phyloP scores from a whole-genome alignment of 2,329 filamentous ascomycete species.

The Colletotrichum agaves region DNA sequence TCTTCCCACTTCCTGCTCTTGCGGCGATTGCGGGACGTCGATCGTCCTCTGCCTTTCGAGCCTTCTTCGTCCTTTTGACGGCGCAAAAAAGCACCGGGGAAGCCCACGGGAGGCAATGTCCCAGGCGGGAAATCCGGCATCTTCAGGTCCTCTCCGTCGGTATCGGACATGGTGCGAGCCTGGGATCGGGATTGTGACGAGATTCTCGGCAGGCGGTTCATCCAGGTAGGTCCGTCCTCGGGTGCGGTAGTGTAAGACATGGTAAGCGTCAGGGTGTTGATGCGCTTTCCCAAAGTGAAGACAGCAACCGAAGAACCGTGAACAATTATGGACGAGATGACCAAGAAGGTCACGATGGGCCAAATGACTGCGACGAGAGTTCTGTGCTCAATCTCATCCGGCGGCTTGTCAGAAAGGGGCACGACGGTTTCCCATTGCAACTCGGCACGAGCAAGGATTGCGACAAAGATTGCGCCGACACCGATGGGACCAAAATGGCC shows the following conservation, averaged over 20 bases:
- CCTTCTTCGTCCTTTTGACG: slow-evolving; percentile 82
- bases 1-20: slow-evolving; percentile 76
- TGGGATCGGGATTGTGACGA: slow-evolving; percentile 79
- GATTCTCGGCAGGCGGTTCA: slow-evolving; percentile 86
- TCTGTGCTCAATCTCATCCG: slow-evolving; percentile 66
- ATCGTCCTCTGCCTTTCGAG: slow-evolving; percentile 53
- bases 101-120: slow-evolving; percentile 75
- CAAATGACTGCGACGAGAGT: slow-evolving; percentile 87
- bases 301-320: slow-evolving; percentile 99
- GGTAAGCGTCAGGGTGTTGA: slow-evolving; percentile 94
- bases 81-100: slow-evolving; percentile 82
- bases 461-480: slow-evolving; percentile 95
- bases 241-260: slow-evolving; percentile 95
- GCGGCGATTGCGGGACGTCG: slow-evolving; percentile 69
- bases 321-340: slow-evolving; percentile 92
- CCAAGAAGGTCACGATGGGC: slow-evolving; percentile 94
- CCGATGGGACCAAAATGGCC: slow-evolving; percentile 98
- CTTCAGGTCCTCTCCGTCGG: slow-evolving; percentile 74
- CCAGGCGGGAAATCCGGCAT: slow-evolving; percentile 72
- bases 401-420: slow-evolving; percentile 73
- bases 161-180: slow-evolving; percentile 84
- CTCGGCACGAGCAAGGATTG: slow-evolving; percentile 92
- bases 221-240: slow-evolving; percentile 92
- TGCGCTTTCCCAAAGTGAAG: slow-evolving; percentile 96
- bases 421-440: slow-evolving; percentile 81